Percentiles rank a stretch among this genome's conserved stretches.
Conservation (phyloP, 768 basidiomycete genomes). For the Suillus placidus region DNA sequence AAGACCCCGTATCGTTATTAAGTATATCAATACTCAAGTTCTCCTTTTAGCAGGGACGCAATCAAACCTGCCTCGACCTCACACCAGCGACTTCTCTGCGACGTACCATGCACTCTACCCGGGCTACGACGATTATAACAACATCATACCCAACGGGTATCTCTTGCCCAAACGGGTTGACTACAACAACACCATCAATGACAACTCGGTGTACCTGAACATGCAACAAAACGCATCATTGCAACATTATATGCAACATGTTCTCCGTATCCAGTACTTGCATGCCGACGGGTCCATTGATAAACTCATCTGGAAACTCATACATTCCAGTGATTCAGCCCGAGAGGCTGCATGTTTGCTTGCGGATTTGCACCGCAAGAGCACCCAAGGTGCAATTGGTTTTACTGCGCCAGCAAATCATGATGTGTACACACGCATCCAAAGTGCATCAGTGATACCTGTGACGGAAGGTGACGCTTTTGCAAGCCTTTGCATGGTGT, state of each 20-base stretch:
- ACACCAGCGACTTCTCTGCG: slow-evolving; percentile 31
- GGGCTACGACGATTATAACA: slow-evolving; percentile 25
- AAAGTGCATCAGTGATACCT: background rate
- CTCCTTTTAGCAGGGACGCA: slow-evolving; percentile 52
- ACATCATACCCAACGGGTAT: slow-evolving; percentile 24
- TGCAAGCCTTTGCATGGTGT: slow-evolving; percentile 75
- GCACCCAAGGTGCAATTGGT: slow-evolving; percentile 22
- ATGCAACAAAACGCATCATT: slow-evolving; percentile 24
- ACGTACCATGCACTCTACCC: slow-evolving; percentile 14
- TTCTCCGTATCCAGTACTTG: slow-evolving; percentile 70
- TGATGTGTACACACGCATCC: slow-evolving; percentile 16
- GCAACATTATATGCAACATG: slow-evolving; percentile 58
- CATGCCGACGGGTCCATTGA: slow-evolving; percentile 56
- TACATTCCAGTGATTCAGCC: slow-evolving; percentile 50
- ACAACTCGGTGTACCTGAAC: slow-evolving; percentile 17
- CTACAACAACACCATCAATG: slow-evolving; percentile 13
- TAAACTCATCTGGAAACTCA: slow-evolving; percentile 52
- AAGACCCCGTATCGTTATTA: slow-evolving; percentile 72
- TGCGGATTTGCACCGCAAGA: slow-evolving; percentile 54
- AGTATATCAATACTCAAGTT: slow-evolving; percentile 68
- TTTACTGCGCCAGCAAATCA: slow-evolving; percentile 27
- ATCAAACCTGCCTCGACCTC: slow-evolving; percentile 30
- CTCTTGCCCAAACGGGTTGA: slow-evolving; percentile 12
- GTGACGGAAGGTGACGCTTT: slow-evolving; percentile 70
- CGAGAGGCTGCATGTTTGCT: slow-evolving; percentile 65